These are phyloP conservation scores for Tephrocybe sp. DNA, from an alignment of 768 basidiomycete genomes.

Conservation along the genomic window DNA sequence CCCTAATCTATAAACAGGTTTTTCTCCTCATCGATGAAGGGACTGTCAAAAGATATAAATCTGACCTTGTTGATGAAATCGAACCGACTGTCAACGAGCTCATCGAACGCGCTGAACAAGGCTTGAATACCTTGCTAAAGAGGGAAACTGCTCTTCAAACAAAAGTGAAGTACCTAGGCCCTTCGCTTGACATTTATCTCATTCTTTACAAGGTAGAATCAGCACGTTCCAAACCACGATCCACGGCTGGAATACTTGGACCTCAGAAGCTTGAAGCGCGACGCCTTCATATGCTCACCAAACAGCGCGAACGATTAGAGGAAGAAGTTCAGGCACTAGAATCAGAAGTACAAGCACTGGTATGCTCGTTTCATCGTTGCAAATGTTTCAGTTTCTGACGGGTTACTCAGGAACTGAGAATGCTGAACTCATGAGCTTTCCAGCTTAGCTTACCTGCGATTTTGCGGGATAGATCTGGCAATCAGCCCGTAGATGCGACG, in stretches of 20 bases:
- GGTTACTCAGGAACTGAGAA: constrained; percentile 17
- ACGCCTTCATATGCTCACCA: constrained; percentile 58
- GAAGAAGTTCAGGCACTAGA: constrained; percentile 58
- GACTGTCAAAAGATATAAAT: constrained; percentile 71
- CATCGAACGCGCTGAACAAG: constrained; percentile 67
- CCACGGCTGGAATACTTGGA: constrained; percentile 46
- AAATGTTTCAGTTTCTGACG: background rate
- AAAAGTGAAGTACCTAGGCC: constrained; percentile 45
- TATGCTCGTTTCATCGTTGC: constrained; percentile 22
- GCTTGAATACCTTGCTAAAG: constrained; percentile 57
- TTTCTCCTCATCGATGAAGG: constrained; percentile 73
- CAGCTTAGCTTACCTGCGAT: background rate
- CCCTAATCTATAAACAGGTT: constrained; percentile 39
- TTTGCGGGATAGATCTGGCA: background rate
- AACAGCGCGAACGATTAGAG: constrained; percentile 67
- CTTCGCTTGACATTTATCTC: background rate
- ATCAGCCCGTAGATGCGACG: background rate
- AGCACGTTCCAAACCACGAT: constrained; percentile 42
- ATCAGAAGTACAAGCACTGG: constrained; percentile 58
- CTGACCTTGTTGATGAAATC: constrained; percentile 73
- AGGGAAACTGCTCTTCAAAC: constrained; percentile 58
- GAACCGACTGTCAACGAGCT: constrained; percentile 80
- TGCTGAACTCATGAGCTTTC: constrained; percentile 13
- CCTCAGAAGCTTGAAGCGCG: constrained; percentile 66
- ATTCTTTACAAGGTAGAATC: constrained; percentile 48